Evolutionary conservation across 1,284 basidiomycete species (phyloP).

Genomic region (Malassezia restricta): DNA sequence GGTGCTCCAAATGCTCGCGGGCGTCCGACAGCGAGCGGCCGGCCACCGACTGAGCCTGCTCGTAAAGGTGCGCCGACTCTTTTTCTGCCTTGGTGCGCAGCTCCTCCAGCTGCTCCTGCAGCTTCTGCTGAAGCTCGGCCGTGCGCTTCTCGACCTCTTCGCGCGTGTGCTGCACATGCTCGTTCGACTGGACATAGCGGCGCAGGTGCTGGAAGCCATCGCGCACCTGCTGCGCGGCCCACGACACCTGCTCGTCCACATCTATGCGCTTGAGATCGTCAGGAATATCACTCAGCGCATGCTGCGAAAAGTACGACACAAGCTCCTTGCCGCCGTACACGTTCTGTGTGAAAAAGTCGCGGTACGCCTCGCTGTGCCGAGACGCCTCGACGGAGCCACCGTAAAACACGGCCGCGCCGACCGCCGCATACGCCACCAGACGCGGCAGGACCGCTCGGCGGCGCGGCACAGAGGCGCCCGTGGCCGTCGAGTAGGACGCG

Average conservation of each 20-base stretch:
- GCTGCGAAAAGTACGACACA: slow-evolving; percentile 42
- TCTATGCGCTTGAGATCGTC: slow-evolving; percentile 24
- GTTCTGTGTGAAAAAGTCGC: slow-evolving; percentile 66
- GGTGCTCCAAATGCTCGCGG: not conserved
- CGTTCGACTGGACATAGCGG: slow-evolving; percentile 27
- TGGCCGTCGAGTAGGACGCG: not conserved
- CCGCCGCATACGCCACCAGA: slow-evolving; percentile 24
- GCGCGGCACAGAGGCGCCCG: not conserved
- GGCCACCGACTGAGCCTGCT: slow-evolving; percentile 23
- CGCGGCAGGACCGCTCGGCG: slow-evolving; percentile 19
- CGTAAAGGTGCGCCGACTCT: slow-evolving; percentile 10
- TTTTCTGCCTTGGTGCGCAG: slow-evolving; percentile 44
- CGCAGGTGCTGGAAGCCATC: slow-evolving; percentile 38
- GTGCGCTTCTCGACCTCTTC: slow-evolving; percentile 23
- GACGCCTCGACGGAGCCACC: slow-evolving; percentile 32
- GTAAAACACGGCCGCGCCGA: slow-evolving; percentile 37
- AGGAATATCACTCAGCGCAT: slow-evolving; percentile 18
- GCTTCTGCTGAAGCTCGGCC: slow-evolving; percentile 21
- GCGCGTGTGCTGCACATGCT: slow-evolving; percentile 25
- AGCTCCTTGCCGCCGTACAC: slow-evolving; percentile 63
- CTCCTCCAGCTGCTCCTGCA: slow-evolving; percentile 27
- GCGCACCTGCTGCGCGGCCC: slow-evolving; percentile 53
- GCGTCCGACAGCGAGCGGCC: slow-evolving; percentile 17
- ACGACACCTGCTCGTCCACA: slow-evolving; percentile 51
- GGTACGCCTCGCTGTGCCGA: slow-evolving; percentile 44